These are phyloP conservation scores for Crithidia brevicula DNA, from an alignment of 208 protist species.

Conservation along the genomic window DNA sequence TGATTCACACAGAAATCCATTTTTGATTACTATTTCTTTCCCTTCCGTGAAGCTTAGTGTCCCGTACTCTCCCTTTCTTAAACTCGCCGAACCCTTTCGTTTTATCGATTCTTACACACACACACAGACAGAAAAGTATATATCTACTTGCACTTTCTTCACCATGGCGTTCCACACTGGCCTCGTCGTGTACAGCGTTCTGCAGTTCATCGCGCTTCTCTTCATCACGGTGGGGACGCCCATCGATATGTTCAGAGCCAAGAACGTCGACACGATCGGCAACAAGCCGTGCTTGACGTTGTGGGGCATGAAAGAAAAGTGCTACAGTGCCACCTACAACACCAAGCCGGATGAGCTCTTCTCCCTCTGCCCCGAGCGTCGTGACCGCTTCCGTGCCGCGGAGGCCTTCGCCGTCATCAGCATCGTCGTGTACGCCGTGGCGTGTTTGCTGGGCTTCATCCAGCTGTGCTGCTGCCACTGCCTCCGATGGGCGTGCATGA, in stretches of 20 bases:
- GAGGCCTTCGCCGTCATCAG: slow-evolving; percentile 49
- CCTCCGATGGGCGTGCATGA: slow-evolving; percentile 34
- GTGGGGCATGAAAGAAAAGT: slow-evolving; percentile 52
- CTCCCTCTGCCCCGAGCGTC: slow-evolving; percentile 25
- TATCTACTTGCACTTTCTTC: too few species aligned
- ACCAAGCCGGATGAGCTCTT: slow-evolving; percentile 22
- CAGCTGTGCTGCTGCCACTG: slow-evolving; percentile 47
- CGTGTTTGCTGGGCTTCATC: slow-evolving; percentile 24
- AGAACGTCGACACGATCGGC: background rate
- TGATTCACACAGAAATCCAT: too few species aligned
- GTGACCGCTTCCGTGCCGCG: slow-evolving; percentile 41
- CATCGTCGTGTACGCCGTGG: slow-evolving; percentile 20
- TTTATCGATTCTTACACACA: too few species aligned
- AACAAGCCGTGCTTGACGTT: slow-evolving; percentile 43
- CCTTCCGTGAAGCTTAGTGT: too few species aligned
- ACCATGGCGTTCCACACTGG: slow-evolving; percentile 24
- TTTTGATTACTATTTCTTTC: too few species aligned
- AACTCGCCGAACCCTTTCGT: too few species aligned
- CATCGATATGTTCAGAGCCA: slow-evolving; percentile 54
- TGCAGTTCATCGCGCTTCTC: slow-evolving; percentile 46
- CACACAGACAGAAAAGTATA: background rate
- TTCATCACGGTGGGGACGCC: slow-evolving; percentile 57
- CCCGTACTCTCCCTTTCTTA: too few species aligned
- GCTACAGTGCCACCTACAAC: slow-evolving; percentile 34
- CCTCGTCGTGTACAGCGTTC: slow-evolving; percentile 48